These are phyloP conservation scores for Hanseniaspora thailandica DNA, from an alignment of 805 yeast genomes.

Conservation along the genomic window DNA sequence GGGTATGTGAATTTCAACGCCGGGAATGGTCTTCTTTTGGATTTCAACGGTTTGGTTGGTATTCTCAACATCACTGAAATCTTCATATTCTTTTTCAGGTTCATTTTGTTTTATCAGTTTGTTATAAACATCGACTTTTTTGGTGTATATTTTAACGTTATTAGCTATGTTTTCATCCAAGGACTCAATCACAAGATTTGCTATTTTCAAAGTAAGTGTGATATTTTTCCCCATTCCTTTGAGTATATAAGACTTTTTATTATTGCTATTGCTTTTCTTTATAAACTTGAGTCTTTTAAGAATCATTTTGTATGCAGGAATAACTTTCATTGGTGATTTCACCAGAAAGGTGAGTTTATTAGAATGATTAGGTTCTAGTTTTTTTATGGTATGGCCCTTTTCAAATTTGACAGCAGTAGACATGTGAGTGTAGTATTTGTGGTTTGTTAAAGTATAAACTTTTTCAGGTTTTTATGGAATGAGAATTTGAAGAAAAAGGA, in stretches of 20 bases:
- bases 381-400: slow-evolving; percentile 75
- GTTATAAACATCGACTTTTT: slow-evolving; percentile 6
- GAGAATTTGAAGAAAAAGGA: background rate
- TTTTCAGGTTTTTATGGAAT: too few species aligned
- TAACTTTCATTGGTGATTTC: slow-evolving; percentile 8
- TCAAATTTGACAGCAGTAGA: slow-evolving; percentile 29
- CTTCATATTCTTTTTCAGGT: background rate
- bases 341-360: background rate
- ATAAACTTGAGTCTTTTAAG: slow-evolving; percentile 18
- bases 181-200: slow-evolving; percentile 1
- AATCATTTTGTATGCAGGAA: slow-evolving; percentile 13
- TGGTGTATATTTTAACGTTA: slow-evolving; percentile 5
- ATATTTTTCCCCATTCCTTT: slow-evolving; percentile 13
- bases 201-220: slow-evolving; percentile 1
- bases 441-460: background rate
- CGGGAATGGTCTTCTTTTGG: background rate
- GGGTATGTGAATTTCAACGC: slow-evolving; percentile 11
- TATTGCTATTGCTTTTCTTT: slow-evolving; percentile 7
- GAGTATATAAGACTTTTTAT: slow-evolving; percentile 1
- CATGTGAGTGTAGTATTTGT: background rate
- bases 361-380: slow-evolving; percentile 57
- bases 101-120: background rate
- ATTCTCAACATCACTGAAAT: slow-evolving; percentile 3
- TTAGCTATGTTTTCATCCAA: background rate
- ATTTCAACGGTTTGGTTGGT: background rate